Evolutionary conservation across 2,329 filamentous ascomycete genomes (phyloP), one percentile per base, ranked within the genome.

Genomic region (Phialemoniopsis sp.): DNA sequence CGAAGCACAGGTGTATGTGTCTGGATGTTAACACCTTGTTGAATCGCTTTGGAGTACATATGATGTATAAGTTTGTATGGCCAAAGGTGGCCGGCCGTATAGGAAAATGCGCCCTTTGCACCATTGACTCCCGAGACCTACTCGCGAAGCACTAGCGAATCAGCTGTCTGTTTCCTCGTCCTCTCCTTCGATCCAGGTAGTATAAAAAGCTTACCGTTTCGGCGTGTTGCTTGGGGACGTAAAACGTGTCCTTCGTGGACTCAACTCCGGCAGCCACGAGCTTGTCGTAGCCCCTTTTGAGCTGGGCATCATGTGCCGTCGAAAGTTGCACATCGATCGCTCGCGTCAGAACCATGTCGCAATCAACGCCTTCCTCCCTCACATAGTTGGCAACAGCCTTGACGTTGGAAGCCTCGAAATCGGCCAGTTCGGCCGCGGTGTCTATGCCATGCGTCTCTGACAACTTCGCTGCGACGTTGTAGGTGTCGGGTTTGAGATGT

Each of bases 291-390:
- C 52, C 49, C 0, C 49, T 47, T 36, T 54, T 54, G 29, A 63
- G 49, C 1, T 42, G 31, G 1, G 44, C 28, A 8, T 46, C 38
- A 12, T 47, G 47, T 4, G 40, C 42, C 1, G 55, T 46, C 3
- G 54, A 51, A 7, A 67, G 41, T 13, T 59, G 56, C 1, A 67
- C 61, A 43, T 71, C 66, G 4, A 58, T 51, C 8, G 60, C 57
- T 5, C 66, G 49, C 1, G 63, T 66, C 4, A 70, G 31, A 10
- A 66, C 55, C 13, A 71, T 65, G 26, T 72, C 67, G 43, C 67
- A 71, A 32, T 71, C 64, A 10, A 70, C 57, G 0, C 48, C 41
- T 30, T 68, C 61, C 0, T 54, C 44, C n/a, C 62, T 54, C 6
- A 71, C 51, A 13, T 56, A 47, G 4, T 58, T 43, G 38, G 64